phyloP scores from a whole-genome alignment of 345 rosid genomes.

The Eucalyptus cloeziana region DNA sequence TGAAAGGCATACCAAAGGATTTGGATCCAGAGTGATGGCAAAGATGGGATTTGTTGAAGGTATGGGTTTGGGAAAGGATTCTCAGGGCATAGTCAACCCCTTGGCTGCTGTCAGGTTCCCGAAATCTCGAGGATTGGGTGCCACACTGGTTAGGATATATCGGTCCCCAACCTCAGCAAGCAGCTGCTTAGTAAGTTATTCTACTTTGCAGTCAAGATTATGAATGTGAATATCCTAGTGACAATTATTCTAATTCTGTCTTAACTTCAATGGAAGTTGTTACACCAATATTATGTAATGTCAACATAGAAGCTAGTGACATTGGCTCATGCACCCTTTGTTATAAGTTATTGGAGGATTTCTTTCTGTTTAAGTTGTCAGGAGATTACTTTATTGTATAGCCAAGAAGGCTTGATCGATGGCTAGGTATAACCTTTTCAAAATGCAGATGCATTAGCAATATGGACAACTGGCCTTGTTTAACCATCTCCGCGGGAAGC shows the following conservation, averaged over 20 bases:
- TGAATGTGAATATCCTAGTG: not conserved
- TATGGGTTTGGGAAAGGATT: conserved; percentile 63
- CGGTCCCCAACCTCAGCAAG: not conserved
- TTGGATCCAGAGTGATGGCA: conserved; percentile 86
- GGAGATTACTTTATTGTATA: not conserved
- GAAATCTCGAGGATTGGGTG: conserved; percentile 66
- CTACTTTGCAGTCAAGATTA: not conserved
- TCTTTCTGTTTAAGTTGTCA: not conserved
- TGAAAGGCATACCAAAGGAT: conserved; percentile 80
- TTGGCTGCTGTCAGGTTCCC: conserved; percentile 46
- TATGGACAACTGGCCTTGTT: not conserved
- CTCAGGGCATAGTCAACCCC: conserved; percentile 68
- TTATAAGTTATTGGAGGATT: not conserved
- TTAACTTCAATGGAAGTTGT: not conserved
- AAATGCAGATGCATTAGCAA: not conserved
- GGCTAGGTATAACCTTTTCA: not conserved
- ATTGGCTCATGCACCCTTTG: not conserved
- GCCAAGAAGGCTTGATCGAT: not conserved
- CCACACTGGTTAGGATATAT: conserved; percentile 8
- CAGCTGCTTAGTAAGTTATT: conserved; percentile 2
- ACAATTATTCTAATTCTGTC: not conserved
- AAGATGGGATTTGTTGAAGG: conserved; percentile 94
- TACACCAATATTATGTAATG: not conserved
- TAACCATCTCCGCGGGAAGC: not conserved
- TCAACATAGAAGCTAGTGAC: not conserved